Evolutionary conservation across 106 monocot species (phyloP), one percentile per base, ranked within the genome.

Genomic region (Chionographis japonica): DNA sequence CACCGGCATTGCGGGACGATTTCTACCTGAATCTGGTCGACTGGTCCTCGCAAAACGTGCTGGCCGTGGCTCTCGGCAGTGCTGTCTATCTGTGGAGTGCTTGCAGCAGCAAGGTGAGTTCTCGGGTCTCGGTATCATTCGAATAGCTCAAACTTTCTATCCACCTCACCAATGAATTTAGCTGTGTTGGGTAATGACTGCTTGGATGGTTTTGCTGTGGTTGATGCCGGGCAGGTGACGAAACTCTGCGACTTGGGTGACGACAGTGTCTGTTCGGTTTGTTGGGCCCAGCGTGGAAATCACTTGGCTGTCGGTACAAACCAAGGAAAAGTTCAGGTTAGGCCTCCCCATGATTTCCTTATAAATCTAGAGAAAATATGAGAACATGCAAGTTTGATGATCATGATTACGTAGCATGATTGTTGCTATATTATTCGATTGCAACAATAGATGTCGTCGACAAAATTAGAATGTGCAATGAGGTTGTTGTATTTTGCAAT

Each of bases 21-120:
- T 98, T 92, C 76, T 98, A 98, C 68, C 71, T 92, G 72, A 98
- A 98, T 66, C 92, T 98, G 6, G 97, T 98, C 12, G 97, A 98
- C 68, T 98, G 97, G 97, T 93, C 92, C 9, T 74, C 87, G 8
- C 78, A 93, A 53, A 98, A 98, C 87, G 77, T 98, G 65, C 54
- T 98, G 54, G 89, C 92, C 4, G 92, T 98, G 56, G 92, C 90
- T 17, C 59, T 98, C 74, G 97, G 97, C 12, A 93, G 90, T 79
- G 90, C 87, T 38, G 97, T 98, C 40, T 98, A 98, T 72, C 73
- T 98, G n/a, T 98, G 97, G 97, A 98, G 93, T 85, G 97, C 90
- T 10, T 98, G 92, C 73, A 98, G 92, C 61, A 89, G 95, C 80
- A 97, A 92, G 92, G 95, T 86, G 17, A 50, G 50, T 57, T 75